Evolutionary conservation across 1,284 basidiomycete genomes (phyloP), one percentile per base, ranked within the genome.

Genomic region (Cryptococcus floricola): DNA sequence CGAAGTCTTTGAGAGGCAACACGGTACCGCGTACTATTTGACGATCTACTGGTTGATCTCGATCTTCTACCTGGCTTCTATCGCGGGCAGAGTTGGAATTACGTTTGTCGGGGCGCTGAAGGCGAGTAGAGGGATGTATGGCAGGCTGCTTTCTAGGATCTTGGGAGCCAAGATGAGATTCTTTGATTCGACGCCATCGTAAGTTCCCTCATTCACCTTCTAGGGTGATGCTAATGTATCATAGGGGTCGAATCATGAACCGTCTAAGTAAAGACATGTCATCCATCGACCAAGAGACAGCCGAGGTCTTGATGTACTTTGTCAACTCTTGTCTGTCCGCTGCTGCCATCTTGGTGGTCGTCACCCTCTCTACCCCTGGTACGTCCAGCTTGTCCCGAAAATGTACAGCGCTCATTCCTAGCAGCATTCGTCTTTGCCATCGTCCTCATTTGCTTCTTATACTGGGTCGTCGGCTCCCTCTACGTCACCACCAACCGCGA

Each of bases 161-260:
- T 62, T 77, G n/a, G 71, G 71, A 6, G 75, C 76, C 3, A 73
- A 70, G 46, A 74, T 77, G 69, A 61, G 73, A 14, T 78, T 78
- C 65, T 78, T 77, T 60, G 76, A 78, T 56, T 72, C 71, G 2
- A 78, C 77, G 2, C 77, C 77, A 3, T 71, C 69, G 53, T 61
- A 41, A 52, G 59, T 57, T 13, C 19, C 27, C 16, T 10, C 18
- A 6, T 7, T 25, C 42, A 42, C 8, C 27, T 27, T 18, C 5
- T 7, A 46, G 43, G 2, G 5, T 5, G n/a, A 7, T 18, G 28
- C 25, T 28, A 13, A 38, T 18, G 9, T 31, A 12, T n/a, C 27
- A n/a, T 8, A 71, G 74, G 4, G 81, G 81, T 4, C 75, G 80
- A 2, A 81, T 82, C 60, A 71, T 81, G 56, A 82, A 82, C 60